phyloP scores from a whole-genome alignment of 192 early-diverging fungal species.

The Spizellomyces punctatus region DNA sequence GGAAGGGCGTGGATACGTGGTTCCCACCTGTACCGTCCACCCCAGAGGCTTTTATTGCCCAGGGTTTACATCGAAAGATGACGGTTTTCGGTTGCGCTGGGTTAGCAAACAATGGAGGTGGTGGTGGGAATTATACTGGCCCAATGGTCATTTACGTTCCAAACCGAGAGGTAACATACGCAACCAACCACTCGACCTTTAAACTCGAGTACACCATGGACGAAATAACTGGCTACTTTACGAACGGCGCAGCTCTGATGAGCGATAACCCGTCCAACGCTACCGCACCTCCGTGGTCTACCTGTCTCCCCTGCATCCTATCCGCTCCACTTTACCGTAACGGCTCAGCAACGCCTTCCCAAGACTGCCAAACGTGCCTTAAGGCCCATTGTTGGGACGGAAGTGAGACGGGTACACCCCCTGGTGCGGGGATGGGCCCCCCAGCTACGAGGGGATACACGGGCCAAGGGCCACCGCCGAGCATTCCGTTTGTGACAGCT shows the following conservation, averaged over 20 bases:
- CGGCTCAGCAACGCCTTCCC: not conserved
- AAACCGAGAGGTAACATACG: constrained; percentile 9
- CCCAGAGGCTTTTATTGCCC: constrained; percentile 22
- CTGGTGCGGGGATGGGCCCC: constrained; percentile 3
- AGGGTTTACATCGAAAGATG: constrained; percentile 17
- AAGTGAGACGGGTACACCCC: not conserved
- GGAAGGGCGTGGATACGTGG: not conserved
- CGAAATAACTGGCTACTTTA: constrained; percentile 16
- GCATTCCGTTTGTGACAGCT: not conserved
- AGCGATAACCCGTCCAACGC: not conserved
- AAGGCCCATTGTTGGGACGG: constrained; percentile 29
- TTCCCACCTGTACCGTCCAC: constrained; percentile 34
- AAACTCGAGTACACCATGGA: constrained; percentile 13
- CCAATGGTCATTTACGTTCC: constrained; percentile 39
- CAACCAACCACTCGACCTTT: constrained; percentile 35
- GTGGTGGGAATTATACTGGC: not conserved
- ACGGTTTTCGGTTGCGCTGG: constrained; percentile 37
- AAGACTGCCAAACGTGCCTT: constrained; percentile 14
- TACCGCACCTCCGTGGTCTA: not conserved
- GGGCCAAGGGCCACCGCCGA: constrained; percentile 11
- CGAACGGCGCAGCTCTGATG: constrained; percentile 12
- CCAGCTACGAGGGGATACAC: constrained; percentile 18
- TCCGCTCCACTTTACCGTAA: constrained; percentile 2
- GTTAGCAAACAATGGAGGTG: not conserved
- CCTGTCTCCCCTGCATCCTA: constrained; percentile 21